Conservation (phyloP, 2,329 filamentous ascomycete genomes). For the Thielaviopsis ethacetica region DNA sequence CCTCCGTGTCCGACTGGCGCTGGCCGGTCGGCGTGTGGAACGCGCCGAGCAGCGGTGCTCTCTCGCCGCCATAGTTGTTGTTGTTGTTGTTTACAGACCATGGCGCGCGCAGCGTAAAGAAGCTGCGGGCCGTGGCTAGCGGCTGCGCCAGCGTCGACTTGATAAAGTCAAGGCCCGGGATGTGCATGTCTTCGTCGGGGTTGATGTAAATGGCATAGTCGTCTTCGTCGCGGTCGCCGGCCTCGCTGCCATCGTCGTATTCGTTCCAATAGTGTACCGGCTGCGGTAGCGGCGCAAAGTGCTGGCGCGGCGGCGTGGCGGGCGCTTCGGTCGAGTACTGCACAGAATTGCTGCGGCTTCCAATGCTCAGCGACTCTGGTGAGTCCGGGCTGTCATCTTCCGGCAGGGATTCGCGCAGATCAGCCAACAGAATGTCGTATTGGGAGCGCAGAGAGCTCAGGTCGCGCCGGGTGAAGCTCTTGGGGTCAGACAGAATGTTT, state of each 20-base stretch:
- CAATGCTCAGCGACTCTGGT: slow-evolving; percentile 19
- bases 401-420: slow-evolving; percentile 30
- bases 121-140: slow-evolving; percentile 33
- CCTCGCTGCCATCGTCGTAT: slow-evolving; percentile 67
- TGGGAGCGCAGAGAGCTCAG: slow-evolving; percentile 35
- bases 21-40: slow-evolving; percentile 1
- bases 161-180: slow-evolving; percentile 48
- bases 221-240: slow-evolving; percentile 38
- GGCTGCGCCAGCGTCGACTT: slow-evolving; percentile 33
- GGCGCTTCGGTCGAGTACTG: slow-evolving; percentile 15
- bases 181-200: slow-evolving; percentile 42
- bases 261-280: slow-evolving; percentile 60
- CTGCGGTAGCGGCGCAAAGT: background rate
- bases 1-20: slow-evolving; percentile 9
- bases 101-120: slow-evolving; percentile 22
- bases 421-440: slow-evolving; percentile 32
- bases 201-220: slow-evolving; percentile 61
- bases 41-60: slow-evolving; percentile 17
- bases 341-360: slow-evolving; percentile 11
- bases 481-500: slow-evolving; percentile 46
- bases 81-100: slow-evolving; percentile 11
- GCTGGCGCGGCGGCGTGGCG: slow-evolving; percentile 13
- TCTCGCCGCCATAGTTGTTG: slow-evolving; percentile 14
- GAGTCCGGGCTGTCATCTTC: slow-evolving; percentile 23
- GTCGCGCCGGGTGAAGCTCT: slow-evolving; percentile 56